Conservation (phyloP, 148 eudicot genomes). For the Fagopyrum esculentum region DNA sequence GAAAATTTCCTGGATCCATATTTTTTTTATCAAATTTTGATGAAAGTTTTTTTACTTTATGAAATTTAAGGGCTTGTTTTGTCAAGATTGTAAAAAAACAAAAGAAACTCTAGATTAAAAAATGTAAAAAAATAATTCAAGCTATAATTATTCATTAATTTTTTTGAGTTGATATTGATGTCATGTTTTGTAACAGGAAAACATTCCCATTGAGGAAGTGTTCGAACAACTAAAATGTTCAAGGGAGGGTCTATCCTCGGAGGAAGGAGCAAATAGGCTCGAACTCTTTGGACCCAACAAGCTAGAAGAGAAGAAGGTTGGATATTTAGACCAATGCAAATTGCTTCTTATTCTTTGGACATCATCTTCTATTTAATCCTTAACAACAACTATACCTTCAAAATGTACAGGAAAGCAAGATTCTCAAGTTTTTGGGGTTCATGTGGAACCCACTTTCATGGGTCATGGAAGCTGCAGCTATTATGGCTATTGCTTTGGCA, state of each 20-base stretch:
- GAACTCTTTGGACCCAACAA: slow-evolving; percentile 17
- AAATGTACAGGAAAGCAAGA: slow-evolving; percentile 22
- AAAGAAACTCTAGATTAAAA: too few species aligned
- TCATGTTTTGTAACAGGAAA: not conserved
- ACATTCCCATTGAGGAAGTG: slow-evolving; percentile 19
- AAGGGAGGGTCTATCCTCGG: slow-evolving; percentile 14
- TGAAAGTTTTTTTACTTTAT: not conserved
- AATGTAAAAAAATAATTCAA: not conserved
- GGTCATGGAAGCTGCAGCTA: slow-evolving; percentile 31
- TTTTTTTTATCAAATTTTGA: not conserved
- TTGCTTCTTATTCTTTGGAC: not conserved
- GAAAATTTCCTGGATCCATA: too few species aligned
- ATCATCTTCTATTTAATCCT: not conserved
- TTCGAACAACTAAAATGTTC: slow-evolving; percentile 20
- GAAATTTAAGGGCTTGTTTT: too few species aligned
- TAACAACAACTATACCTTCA: not conserved
- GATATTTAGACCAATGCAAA: not conserved
- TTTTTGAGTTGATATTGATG: not conserved
- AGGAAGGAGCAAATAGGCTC: slow-evolving; percentile 17
- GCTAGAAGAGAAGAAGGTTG: slow-evolving; percentile 18
- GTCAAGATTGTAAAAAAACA: too few species aligned
- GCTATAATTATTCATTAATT: not conserved
- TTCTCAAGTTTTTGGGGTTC: slow-evolving; percentile 35
- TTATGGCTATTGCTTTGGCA: slow-evolving; percentile 48
- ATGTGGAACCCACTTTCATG: slow-evolving; percentile 37